A percentile compares a stretch with the other conserved stretches of the same genome.
phyloP scores from a whole-genome alignment of 768 basidiomycete genomes.

The Mycena belliarum region DNA sequence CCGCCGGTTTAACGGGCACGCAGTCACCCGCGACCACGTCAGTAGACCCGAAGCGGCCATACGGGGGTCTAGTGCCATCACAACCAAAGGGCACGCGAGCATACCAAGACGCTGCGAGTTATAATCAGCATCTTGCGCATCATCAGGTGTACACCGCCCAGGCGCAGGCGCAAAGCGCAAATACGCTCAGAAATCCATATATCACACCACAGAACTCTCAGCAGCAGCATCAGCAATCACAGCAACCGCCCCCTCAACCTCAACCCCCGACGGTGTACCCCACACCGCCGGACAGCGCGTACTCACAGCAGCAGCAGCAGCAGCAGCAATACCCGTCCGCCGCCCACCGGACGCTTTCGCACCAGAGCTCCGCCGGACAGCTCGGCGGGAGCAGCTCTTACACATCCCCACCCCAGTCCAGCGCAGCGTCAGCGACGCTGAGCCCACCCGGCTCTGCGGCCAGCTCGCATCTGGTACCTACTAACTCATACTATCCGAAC shows the following conservation, averaged over 20 bases:
- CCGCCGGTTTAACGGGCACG: constrained; percentile 44
- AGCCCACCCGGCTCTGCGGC: constrained; percentile 21
- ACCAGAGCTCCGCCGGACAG: constrained; percentile 54
- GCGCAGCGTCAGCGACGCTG: constrained; percentile 29
- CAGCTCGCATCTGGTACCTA: constrained; percentile 47
- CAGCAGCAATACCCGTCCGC: constrained; percentile 33
- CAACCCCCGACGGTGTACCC: constrained; percentile 29
- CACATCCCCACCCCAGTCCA: constrained; percentile 33
- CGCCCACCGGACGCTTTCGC: constrained; percentile 37
- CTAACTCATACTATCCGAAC: constrained; percentile 69
- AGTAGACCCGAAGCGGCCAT: constrained; percentile 81
- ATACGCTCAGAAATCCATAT: constrained; percentile 80
- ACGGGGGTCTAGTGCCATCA: constrained; percentile 90
- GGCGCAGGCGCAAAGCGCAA: constrained; percentile 73
- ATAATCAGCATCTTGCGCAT: constrained; percentile 92
- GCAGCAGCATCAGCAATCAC: constrained; percentile 32
- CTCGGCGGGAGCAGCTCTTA: constrained; percentile 33
- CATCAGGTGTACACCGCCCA: constrained; percentile 93
- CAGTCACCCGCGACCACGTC: constrained; percentile 26
- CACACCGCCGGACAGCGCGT: constrained; percentile 33
- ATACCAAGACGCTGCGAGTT: constrained; percentile 89
- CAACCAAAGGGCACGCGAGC: constrained; percentile 83
- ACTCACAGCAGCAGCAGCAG: constrained; percentile 24
- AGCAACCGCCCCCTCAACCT: constrained; percentile 28
- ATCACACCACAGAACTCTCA: constrained; percentile 50